Conservation (phyloP, 2,329 filamentous ascomycete genomes). For the Phyllosticta citriasiana region DNA sequence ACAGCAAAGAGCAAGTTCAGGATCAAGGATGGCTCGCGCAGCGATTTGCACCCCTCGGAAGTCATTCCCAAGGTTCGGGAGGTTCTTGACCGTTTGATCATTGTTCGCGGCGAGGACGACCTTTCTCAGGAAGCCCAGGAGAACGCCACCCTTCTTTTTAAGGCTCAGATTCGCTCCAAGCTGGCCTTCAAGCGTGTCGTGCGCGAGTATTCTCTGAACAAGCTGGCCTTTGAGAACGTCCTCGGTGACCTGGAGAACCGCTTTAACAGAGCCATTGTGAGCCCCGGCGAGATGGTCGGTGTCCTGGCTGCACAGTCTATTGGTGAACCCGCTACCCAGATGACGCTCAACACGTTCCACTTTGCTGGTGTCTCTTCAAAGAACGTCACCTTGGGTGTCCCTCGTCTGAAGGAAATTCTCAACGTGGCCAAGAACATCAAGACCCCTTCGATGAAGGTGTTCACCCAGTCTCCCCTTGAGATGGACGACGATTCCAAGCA, state of each 20-base stretch:
- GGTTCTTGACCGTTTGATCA: constrained; percentile 65
- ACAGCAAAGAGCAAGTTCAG: constrained; percentile 85
- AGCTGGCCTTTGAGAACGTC: constrained; percentile 84
- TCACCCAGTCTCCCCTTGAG: background rate
- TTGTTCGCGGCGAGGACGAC: constrained; percentile 75
- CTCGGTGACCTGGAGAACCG: constrained; percentile 82
- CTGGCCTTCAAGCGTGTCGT: constrained; percentile 91
- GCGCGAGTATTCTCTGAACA: constrained; percentile 74
- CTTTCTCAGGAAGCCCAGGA: constrained; percentile 79
- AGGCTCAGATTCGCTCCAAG: constrained; percentile 78
- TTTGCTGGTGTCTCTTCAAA: constrained; percentile 99
- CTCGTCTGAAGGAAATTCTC: constrained; percentile 97
- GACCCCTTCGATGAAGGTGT: constrained; percentile 89
- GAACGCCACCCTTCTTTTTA: constrained; percentile 85
- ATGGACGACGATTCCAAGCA: constrained; percentile 63
- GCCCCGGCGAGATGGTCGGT: constrained; percentile 96
- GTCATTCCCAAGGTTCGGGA: constrained; percentile 71
- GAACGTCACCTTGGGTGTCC: constrained; percentile 98
- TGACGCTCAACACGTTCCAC: constrained; percentile 99
- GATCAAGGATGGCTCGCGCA: constrained; percentile 74
- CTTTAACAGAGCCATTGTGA: constrained; percentile 77
- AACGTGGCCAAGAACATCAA: constrained; percentile 98
- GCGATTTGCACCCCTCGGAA: constrained; percentile 79
- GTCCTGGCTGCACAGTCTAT: constrained; percentile 97
- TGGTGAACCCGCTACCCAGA: constrained; percentile 96